Evolutionary conservation across 306 rosid species (phyloP), one percentile per base, ranked within the genome.

Genomic region (Gillenia trifoliata): DNA sequence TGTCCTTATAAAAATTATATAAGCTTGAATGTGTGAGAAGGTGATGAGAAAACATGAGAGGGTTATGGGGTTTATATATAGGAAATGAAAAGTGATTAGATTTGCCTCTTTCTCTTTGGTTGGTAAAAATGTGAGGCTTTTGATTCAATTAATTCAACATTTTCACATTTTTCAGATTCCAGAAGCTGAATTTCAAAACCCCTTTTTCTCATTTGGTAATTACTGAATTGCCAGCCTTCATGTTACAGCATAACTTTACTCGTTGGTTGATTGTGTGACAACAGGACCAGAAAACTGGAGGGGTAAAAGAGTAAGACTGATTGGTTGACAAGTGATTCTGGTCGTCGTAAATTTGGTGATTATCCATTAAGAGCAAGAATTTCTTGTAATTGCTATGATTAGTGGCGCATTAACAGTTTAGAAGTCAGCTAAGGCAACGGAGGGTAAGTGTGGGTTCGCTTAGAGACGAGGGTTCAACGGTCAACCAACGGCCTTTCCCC

Each of bases 1-100:
- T 41, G 57, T 20, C 4, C 29, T 72, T 52, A 8, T 2, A 8
- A 8, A 50, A 31, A 60, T 63, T 25, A 3, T 8, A 55, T 16
- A 36, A 40, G 38, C 50, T 29, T 45, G 40, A 54, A 12, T 33
- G 5, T 54, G 54, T 34, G 67, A 40, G 57, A 50, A 54, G 63
- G 38, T 28, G 75, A 52, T 68, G 59, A 60, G 26, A 60, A 17
- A 34, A 6, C 38, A 13, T 40, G 66, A 60, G 30, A 47, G 23
- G 66, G 62, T 67, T 3, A 34, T 47, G 23, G 79, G 28, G 49
- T 80, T 60, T 80, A 74, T 74, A 74, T 74, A 74, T 74, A 63
- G 72, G 38, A 6, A 4, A 23, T 12, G 1, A 7, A 13, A 9
- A 8, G 19, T 63, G 19, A 70, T 72, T 25, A 31, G 28, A 64